Conservation (phyloP, 345 rosid species). For the Hibiscus syriacus region DNA sequence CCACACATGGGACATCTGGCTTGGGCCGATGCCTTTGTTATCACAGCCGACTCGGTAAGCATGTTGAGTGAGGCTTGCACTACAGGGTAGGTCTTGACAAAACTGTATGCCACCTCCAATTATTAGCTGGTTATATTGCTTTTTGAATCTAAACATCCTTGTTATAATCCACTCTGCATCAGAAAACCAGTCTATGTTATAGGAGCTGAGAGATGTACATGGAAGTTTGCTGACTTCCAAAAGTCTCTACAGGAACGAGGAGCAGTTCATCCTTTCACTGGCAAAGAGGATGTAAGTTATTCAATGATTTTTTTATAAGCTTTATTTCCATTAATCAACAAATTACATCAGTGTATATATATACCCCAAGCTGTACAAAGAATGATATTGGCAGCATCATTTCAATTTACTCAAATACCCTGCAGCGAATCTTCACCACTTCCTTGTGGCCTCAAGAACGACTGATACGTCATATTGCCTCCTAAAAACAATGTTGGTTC, state of each 20-base stretch:
- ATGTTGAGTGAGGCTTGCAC: slow-evolving; percentile 96
- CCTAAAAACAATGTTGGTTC: no score
- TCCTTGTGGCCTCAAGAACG: no score
- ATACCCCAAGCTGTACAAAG: no score
- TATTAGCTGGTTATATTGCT: not conserved
- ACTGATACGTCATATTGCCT: no score
- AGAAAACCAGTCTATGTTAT: slow-evolving; percentile 86
- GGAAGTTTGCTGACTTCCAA: slow-evolving; percentile 85
- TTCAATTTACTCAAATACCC: no score
- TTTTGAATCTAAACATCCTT: not conserved
- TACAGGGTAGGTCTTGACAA: slow-evolving; percentile 57
- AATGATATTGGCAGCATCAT: no score
- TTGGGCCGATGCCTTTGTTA: slow-evolving; percentile 84
- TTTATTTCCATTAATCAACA: no score
- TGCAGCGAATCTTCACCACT: no score
- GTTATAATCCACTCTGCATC: slow-evolving; percentile 1
- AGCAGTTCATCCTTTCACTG: slow-evolving; percentile 50
- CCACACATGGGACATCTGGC: slow-evolving; percentile 94
- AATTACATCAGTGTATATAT: no score
- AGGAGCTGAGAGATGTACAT: slow-evolving; percentile 73
- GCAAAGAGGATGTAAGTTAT: slow-evolving; percentile 66
- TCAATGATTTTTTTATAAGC: slow-evolving; percentile 6
- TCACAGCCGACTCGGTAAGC: slow-evolving; percentile 92
- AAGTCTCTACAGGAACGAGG: slow-evolving; percentile 61
- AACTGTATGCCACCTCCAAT: not conserved